Conservation (phyloP, 768 basidiomycete species). For the Boletus sp. region DNA sequence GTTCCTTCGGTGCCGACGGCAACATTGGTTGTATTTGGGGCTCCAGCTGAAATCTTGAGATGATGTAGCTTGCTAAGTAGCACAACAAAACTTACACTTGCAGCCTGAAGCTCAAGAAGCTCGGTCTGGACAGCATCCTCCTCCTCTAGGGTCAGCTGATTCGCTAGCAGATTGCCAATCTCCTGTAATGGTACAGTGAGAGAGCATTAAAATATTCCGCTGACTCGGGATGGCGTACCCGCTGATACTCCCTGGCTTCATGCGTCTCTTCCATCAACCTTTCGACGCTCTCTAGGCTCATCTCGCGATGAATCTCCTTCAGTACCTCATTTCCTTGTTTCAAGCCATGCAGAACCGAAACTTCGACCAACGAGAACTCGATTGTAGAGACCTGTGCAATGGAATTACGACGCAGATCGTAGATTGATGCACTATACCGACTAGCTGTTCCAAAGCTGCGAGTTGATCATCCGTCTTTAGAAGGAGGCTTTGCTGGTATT, state of each 20-base stretch:
- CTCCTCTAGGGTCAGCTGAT: conserved; percentile 79
- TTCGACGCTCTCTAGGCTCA: conserved; percentile 92
- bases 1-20: conserved; percentile 51
- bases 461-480: conserved; percentile 87
- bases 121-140: conserved; percentile 93
- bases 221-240: conserved; percentile 44
- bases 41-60: conserved; percentile 27
- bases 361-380: conserved; percentile 93
- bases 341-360: conserved; percentile 88
- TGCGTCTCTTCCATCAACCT: conserved; percentile 88
- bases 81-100: conserved; percentile 44
- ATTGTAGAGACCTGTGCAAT: conserved; percentile 81
- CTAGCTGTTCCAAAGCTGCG: conserved; percentile 84
- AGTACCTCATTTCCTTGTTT: conserved; percentile 92
- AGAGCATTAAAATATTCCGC: background rate
- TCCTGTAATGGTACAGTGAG: conserved; percentile 54
- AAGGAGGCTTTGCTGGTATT: conserved; percentile 89
- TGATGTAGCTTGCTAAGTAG: background rate
- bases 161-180: conserved; percentile 83
- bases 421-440: conserved; percentile 35
- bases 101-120: conserved; percentile 62
- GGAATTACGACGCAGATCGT: background rate
- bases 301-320: conserved; percentile 90
- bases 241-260: conserved; percentile 90
- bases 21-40: conserved; percentile 36